These are phyloP conservation scores for Tolypocladium amazonense DNA, from an alignment of 2,329 filamentous ascomycete species.

Conservation along the genomic window DNA sequence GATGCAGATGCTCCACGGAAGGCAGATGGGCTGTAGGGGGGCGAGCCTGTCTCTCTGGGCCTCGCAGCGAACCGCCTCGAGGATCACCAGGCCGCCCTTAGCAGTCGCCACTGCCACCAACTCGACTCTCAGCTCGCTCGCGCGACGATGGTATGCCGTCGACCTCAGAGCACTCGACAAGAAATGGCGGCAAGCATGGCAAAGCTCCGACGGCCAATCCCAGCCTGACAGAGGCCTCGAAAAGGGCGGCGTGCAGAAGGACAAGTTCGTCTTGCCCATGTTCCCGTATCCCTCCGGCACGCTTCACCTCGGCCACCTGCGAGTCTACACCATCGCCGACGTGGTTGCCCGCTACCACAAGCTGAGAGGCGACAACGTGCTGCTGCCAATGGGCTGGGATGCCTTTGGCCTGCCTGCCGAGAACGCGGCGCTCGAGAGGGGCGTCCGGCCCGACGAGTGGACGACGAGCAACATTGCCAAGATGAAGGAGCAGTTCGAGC, in stretches of 20 bases:
- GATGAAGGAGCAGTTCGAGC: constrained; percentile 73
- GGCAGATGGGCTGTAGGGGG: constrained; percentile 11
- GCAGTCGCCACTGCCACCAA: not conserved
- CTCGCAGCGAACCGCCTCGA: not conserved
- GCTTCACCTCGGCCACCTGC: constrained; percentile 76
- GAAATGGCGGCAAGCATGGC: constrained; percentile 43
- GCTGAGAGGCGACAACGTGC: constrained; percentile 63
- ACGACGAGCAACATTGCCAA: constrained; percentile 68
- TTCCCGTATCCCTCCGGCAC: constrained; percentile 86
- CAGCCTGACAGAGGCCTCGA: constrained; percentile 5
- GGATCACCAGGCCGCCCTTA: not conserved
- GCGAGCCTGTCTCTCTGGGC: constrained; percentile 3
- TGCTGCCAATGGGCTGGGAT: constrained; percentile 93
- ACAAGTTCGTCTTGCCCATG: constrained; percentile 74
- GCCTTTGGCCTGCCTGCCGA: constrained; percentile 85
- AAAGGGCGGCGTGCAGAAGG: constrained; percentile 14
- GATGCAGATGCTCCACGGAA: constrained; percentile 18
- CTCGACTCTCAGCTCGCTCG: not conserved
- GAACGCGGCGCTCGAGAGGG: constrained; percentile 79
- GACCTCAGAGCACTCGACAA: constrained; percentile 33
- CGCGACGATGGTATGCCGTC: constrained; percentile 28
- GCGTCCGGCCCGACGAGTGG: constrained; percentile 68
- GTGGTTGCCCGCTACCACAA: constrained; percentile 66
- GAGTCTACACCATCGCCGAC: constrained; percentile 86
- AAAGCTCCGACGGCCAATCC: constrained; percentile 8